Evolutionary conservation across 306 rosid species (phyloP).

Genomic region (Quercus cerris): DNA sequence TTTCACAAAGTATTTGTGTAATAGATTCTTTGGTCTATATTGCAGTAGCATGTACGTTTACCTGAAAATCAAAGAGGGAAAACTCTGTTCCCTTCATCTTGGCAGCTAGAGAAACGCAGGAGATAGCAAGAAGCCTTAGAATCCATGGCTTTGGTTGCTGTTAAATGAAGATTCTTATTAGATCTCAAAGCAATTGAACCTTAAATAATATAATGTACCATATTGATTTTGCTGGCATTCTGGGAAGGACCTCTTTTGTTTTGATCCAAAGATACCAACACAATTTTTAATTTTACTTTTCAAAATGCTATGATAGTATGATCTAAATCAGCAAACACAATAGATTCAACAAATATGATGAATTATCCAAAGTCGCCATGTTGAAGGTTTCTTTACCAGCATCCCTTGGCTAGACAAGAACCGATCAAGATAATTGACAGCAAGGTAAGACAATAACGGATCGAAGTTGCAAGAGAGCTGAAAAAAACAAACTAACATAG

Average conservation of each 20-base stretch:
- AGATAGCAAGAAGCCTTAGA: conserved; percentile 64
- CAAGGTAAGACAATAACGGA: conserved; percentile 66
- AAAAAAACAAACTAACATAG: background rate
- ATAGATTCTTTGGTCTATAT: background rate
- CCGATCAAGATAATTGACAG: conserved; percentile 86
- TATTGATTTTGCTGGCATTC: background rate
- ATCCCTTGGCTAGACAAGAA: conserved; percentile 63
- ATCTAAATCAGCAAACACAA: background rate
- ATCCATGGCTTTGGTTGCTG: conserved; percentile 90
- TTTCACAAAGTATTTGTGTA: too few species aligned
- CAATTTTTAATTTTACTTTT: background rate
- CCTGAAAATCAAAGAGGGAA: conserved; percentile 60
- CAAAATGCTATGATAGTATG: background rate
- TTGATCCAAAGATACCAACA: background rate
- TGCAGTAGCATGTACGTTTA: conserved; percentile 11
- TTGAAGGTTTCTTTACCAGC: conserved; percentile 42
- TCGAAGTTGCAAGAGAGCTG: conserved; percentile 61
- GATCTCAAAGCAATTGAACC: conserved; percentile 25
- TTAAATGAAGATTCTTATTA: conserved; percentile 35
- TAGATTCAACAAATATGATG: background rate
- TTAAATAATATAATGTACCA: background rate
- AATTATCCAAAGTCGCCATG: background rate
- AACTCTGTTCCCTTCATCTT: conserved; percentile 74
- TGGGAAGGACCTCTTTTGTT: background rate
- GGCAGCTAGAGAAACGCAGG: conserved; percentile 79